These are phyloP conservation scores for Erodium maritimum DNA, from an alignment of 345 rosid genomes.

Conservation along the genomic window DNA sequence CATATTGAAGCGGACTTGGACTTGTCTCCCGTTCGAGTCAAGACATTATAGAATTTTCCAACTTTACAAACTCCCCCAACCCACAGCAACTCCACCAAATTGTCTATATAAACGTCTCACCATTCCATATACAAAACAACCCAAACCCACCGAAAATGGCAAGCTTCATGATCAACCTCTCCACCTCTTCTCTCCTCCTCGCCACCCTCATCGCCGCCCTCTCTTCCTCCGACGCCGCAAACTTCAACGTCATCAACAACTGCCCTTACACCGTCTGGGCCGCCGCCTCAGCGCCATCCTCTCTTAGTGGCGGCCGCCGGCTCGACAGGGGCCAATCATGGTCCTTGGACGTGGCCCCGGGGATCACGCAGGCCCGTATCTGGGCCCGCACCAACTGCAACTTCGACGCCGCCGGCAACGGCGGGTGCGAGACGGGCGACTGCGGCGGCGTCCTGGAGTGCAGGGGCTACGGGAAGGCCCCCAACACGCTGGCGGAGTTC, in stretches of 20 bases:
- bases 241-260: constrained; percentile 13
- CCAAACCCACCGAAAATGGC: constrained; percentile 1
- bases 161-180: constrained; percentile 1
- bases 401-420: constrained; percentile 18
- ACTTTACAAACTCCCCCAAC: too few species aligned
- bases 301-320: constrained; percentile 18
- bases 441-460: constrained; percentile 15
- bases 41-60: too few species aligned
- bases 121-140: background rate
- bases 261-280: constrained; percentile 23
- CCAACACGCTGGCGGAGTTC: constrained; percentile 21
- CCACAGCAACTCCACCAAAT: too few species aligned
- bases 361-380: constrained; percentile 10
- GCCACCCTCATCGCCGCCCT: background rate
- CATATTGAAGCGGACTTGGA: too few species aligned
- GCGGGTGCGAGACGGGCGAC: constrained; percentile 19
- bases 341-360: constrained; percentile 8
- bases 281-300: constrained; percentile 5
- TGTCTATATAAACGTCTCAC: too few species aligned
- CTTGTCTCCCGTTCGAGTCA: too few species aligned
- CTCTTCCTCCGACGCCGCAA: constrained; percentile 6
- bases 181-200: constrained; percentile 3
- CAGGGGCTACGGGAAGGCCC: constrained; percentile 9
- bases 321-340: constrained; percentile 16
- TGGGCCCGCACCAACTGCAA: constrained; percentile 22